Conservation (phyloP, 2,329 filamentous ascomycete species). For the Ophiostoma populinum region DNA sequence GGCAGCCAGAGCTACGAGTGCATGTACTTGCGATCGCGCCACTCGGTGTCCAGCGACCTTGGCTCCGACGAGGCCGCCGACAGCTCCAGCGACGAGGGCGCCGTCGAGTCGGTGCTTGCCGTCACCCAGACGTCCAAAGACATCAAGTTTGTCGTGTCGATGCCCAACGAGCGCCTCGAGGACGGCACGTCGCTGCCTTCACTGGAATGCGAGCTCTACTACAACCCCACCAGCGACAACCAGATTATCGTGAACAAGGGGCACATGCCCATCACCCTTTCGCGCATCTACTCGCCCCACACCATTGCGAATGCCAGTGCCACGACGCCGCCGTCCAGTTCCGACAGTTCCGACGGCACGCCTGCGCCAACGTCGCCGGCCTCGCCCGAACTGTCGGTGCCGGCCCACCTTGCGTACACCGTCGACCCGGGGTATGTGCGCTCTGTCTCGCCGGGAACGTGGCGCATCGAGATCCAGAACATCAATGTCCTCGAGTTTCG, state of each 20-base stretch:
- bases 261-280: slow-evolving; percentile 33
- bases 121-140: slow-evolving; percentile 42
- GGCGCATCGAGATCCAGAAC: slow-evolving; percentile 34
- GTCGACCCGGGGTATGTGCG: slow-evolving; percentile 26
- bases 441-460: slow-evolving; percentile 35
- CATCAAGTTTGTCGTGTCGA: slow-evolving; percentile 41
- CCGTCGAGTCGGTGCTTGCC: slow-evolving; percentile 38
- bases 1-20: slow-evolving; percentile 36
- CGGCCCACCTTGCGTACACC: slow-evolving; percentile 16
- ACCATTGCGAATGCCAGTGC: too few species aligned
- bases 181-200: slow-evolving; percentile 26
- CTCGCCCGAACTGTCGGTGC: slow-evolving; percentile 2
- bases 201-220: slow-evolving; percentile 43
- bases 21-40: slow-evolving; percentile 37
- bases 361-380: slow-evolving; percentile 1
- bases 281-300: slow-evolving; percentile 21
- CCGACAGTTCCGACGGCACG: slow-evolving; percentile 13
- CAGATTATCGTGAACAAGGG: slow-evolving; percentile 39
- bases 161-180: slow-evolving; percentile 29
- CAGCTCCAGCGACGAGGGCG: slow-evolving; percentile 20
- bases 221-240: slow-evolving; percentile 40
- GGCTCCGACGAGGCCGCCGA: neutral
- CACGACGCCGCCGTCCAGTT: slow-evolving; percentile 19
- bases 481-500: slow-evolving; percentile 38
- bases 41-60: slow-evolving; percentile 32